Percentiles rank a stretch among this genome's conserved stretches.
Evolutionary conservation across 2,329 filamentous ascomycete genomes (phyloP).

Genomic region (Phyllosticta capitalensis): DNA sequence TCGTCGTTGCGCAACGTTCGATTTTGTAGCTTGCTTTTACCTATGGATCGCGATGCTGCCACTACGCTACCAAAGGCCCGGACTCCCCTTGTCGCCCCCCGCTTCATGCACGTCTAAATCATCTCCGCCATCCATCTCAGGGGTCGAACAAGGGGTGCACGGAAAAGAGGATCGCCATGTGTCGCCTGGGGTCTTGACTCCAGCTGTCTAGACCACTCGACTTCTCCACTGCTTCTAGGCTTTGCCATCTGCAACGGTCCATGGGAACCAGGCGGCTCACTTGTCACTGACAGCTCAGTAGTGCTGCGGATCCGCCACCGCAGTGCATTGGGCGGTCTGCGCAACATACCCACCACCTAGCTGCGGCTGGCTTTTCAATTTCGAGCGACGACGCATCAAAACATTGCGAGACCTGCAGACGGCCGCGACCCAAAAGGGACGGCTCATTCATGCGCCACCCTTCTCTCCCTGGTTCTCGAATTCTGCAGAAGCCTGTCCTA

Average conservation of each 20-base stretch:
- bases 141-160: neutral
- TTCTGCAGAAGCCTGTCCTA: neutral
- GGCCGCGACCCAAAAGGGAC: neutral
- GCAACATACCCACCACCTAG: no score
- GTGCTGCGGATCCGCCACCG: neutral
- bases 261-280: no score
- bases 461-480: neutral
- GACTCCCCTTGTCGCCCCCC: neutral
- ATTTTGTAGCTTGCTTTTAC: no score
- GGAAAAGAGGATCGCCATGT: neutral
- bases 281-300: neutral
- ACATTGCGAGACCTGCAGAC: neutral
- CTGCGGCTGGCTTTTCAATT: no score
- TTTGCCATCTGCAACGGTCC: no score
- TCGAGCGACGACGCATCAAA: no score
- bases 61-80: neutral
- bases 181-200: neutral
- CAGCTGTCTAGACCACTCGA: neutral
- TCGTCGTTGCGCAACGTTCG: no score
- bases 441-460: neutral
- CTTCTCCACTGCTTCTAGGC: no score
- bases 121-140: neutral
- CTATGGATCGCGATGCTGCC: neutral
- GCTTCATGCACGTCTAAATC: neutral
- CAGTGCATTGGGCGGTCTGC: no score